Percentiles rank a stretch among this genome's conserved stretches.
Conservation (phyloP, 768 basidiomycete species). For the Phaeolepiota aurea region DNA sequence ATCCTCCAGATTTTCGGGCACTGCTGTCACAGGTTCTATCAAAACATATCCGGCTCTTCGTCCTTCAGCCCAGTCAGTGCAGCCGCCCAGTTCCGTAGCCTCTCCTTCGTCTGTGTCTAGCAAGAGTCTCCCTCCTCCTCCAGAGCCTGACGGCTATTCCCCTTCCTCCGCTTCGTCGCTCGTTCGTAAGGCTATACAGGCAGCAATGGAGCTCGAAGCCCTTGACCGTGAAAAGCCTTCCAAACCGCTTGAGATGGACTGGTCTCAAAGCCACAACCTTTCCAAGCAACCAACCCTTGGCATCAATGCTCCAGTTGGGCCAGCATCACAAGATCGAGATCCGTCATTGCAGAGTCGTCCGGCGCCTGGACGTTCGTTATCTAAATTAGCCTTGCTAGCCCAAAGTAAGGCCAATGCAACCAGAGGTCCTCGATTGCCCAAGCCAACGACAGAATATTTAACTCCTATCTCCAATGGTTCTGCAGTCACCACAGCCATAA, state of each 20-base stretch:
- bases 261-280: slow-evolving; percentile 8
- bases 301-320: slow-evolving; percentile 6
- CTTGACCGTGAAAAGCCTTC: slow-evolving; percentile 26
- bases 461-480: slow-evolving; percentile 77
- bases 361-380: slow-evolving; percentile 33
- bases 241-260: slow-evolving; percentile 6
- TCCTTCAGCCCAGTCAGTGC: slow-evolving; percentile 52
- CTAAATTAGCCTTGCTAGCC: slow-evolving; percentile 70
- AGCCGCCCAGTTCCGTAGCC: slow-evolving; percentile 25
- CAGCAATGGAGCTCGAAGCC: slow-evolving; percentile 58
- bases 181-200: slow-evolving; percentile 57
- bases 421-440: slow-evolving; percentile 38
- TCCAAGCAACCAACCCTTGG: slow-evolving; percentile 15
- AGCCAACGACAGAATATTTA: slow-evolving; percentile 56
- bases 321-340: slow-evolving; percentile 16
- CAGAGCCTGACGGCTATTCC: slow-evolving; percentile 10
- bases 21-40: slow-evolving; percentile 48
- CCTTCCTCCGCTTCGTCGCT: slow-evolving; percentile 49
- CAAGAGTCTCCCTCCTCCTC: slow-evolving; percentile 17
- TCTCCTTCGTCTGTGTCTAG: slow-evolving; percentile 14
- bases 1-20: slow-evolving; percentile 49
- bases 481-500: slow-evolving; percentile 79
- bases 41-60: slow-evolving; percentile 66
- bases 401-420: slow-evolving; percentile 41
- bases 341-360: slow-evolving; percentile 11